Evolutionary conservation across 345 rosid genomes (phyloP).

Genomic region (Dimocarpus longan): DNA sequence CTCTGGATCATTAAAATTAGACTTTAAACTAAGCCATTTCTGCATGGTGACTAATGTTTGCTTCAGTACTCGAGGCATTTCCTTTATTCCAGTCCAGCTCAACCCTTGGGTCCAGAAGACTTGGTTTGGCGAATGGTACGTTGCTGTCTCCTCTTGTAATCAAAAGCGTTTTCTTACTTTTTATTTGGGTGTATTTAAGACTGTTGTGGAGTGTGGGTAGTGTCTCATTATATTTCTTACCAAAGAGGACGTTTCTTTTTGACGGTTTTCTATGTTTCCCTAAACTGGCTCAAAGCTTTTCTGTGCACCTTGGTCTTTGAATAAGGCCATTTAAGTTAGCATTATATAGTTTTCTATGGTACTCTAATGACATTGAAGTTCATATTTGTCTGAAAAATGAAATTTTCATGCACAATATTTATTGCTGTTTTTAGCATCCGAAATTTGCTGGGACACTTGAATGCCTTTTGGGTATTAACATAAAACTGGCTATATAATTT

Average conservation of each 20-base stretch:
- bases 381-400: not conserved
- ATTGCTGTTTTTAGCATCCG: not conserved
- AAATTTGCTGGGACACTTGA: not conserved
- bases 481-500: not conserved
- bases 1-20: not conserved
- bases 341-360: not conserved
- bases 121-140: conserved; percentile 95
- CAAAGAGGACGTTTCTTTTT: not conserved
- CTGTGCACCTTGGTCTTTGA: not conserved
- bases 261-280: not conserved
- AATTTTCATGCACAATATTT: not conserved
- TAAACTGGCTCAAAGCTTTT: not conserved
- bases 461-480: not conserved
- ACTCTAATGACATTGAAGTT: not conserved
- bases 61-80: conserved; percentile 82
- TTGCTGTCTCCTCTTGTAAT: conserved; percentile 15
- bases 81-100: conserved; percentile 89
- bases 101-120: conserved; percentile 95
- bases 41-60: conserved; percentile 13
- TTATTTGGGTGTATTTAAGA: not conserved
- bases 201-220: not conserved
- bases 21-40: not conserved
- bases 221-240: not conserved
- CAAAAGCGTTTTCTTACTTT: not conserved
- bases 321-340: conserved; percentile 1